phyloP scores from a whole-genome alignment of 176 grass and related monocot genomes.

The Carex myosuroides region DNA sequence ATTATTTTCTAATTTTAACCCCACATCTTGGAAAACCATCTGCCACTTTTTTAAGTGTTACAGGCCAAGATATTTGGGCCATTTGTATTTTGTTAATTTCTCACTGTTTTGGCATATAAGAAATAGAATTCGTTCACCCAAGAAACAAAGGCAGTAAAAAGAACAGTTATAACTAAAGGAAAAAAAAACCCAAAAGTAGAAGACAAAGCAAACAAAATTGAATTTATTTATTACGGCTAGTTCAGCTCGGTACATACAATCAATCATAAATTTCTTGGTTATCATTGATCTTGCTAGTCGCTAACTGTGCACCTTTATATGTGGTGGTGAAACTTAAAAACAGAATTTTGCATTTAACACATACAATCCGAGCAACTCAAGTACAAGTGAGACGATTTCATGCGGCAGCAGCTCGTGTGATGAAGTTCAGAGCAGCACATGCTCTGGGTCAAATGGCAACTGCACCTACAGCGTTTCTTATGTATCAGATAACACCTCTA shows the following conservation, averaged over 20 bases:
- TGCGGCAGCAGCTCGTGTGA: conserved; percentile 66
- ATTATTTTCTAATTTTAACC: background rate
- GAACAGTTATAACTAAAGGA: background rate
- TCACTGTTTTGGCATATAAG: background rate
- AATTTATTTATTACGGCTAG: background rate
- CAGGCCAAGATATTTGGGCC: background rate
- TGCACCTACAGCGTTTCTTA: conserved; percentile 69
- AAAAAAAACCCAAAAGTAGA: background rate
- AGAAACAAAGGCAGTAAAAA: background rate
- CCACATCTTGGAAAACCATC: background rate
- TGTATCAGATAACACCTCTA: conserved; percentile 68
- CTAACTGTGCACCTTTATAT: background rate
- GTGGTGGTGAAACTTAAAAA: background rate
- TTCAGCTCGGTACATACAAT: background rate
- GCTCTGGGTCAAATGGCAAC: conserved; percentile 33
- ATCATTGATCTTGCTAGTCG: background rate
- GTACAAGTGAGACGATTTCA: conserved; percentile 52
- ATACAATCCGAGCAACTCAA: conserved; percentile 54
- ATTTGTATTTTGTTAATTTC: background rate
- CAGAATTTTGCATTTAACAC: conserved; percentile 44
- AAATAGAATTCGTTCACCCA: no score
- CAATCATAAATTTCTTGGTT: background rate
- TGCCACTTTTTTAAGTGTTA: background rate
- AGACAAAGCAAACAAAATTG: background rate
- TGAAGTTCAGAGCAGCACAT: conserved; percentile 13